phyloP scores from a whole-genome alignment of 306 rosid species.

The Acacia acuminata region DNA sequence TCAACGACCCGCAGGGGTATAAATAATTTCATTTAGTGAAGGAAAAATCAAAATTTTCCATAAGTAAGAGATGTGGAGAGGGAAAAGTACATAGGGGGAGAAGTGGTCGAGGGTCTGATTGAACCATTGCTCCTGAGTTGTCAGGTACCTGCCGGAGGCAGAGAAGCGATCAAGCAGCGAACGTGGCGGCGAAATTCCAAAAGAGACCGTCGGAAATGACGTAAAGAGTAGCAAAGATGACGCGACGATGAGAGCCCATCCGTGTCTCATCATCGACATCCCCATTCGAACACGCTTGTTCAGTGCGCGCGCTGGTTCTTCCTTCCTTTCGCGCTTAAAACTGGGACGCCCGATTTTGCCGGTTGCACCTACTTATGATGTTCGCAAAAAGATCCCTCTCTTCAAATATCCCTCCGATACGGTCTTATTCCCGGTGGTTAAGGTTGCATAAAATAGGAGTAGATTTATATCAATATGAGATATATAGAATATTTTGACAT shows the following conservation, averaged over 20 bases:
- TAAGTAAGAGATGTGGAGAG: not conserved
- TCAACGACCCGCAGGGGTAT: not conserved
- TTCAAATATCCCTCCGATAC: no score
- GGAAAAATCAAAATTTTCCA: not conserved
- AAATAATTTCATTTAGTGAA: not conserved
- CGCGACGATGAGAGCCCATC: conserved; percentile 19
- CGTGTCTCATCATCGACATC: conserved; percentile 25
- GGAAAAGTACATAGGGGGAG: conserved; percentile 62
- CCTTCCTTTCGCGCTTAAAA: not conserved
- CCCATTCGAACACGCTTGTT: not conserved
- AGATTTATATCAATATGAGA: no score
- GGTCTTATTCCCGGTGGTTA: no score
- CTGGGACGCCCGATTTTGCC: not conserved
- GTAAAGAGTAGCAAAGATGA: conserved; percentile 33
- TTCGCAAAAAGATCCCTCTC: not conserved
- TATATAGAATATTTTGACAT: no score
- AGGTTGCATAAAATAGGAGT: no score
- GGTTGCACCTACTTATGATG: not conserved
- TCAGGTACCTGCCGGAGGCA: conserved; percentile 42
- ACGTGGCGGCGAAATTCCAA: conserved; percentile 48
- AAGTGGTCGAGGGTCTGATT: conserved; percentile 82
- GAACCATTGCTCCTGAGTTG: conserved; percentile 63
- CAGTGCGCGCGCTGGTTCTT: not conserved
- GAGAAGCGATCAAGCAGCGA: conserved; percentile 42
- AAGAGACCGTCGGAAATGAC: conserved; percentile 34